Evolutionary conservation across 306 rosid species (phyloP), one percentile per base, ranked within the genome.

Genomic region (Fragaria ananassa): DNA sequence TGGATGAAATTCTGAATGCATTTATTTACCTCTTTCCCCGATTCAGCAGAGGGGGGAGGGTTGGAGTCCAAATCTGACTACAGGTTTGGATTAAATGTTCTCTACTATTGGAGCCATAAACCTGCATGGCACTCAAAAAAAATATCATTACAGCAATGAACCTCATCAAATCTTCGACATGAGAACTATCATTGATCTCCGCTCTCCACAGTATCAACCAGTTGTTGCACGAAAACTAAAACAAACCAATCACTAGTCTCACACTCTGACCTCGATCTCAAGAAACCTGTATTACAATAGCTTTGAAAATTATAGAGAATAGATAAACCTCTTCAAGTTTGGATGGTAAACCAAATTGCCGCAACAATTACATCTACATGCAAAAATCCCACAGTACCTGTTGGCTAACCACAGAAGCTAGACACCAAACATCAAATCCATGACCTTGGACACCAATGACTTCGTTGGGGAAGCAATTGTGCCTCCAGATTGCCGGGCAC

Each of bases 381-480:
- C 73, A 81, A 39, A 64, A 64, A 70, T 76, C 58, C 34, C 71
- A 68, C 25, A 72, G 60, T 50, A 72, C 8, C 66, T 6, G 34
- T 45, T 58, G 12, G 58, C 29, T 5, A 17, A 61, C 29, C 31
- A 39, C 60, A 69, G 77, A 31, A 66, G 64, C 88, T 92, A 95
- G 71, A 96, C 91, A 34, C 98, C 99, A 76, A 96, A 96, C 97
- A 96, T 92, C 86, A 92, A 88, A 80, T 96, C 99, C 91, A 96
- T 86, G 75, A 96, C 50, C 87, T 90, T 92, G 74, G 96, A 87
- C 27, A 72, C 99, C 86, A 91, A 18, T 14, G 98, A 96, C 81
- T 96, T 96, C 50, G 98, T 81, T 41, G 98, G 99, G 74, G 99
- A 92, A 82, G 98, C 99, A 80, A 96, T 91, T 23, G 99, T 74